Percentiles rank a stretch among this genome's conserved stretches.
phyloP scores from a whole-genome alignment of 768 basidiomycete genomes.

The Phaffia tasmanica region DNA sequence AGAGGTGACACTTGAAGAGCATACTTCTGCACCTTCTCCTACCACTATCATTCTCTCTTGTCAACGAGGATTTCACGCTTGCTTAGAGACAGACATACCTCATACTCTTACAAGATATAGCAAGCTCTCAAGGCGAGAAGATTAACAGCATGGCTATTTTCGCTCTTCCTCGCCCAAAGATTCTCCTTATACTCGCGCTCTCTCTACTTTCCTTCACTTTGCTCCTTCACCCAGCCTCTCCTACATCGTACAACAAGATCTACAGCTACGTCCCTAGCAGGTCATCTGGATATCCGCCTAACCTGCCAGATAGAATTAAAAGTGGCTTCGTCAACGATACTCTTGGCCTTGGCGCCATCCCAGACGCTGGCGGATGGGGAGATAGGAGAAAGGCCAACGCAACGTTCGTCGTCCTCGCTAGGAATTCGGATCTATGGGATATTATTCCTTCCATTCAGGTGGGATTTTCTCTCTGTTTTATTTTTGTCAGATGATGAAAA shows the following conservation, averaged over 20 bases:
- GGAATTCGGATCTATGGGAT: conserved; percentile 25
- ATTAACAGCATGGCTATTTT: conserved; percentile 1
- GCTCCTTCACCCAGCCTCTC: conserved; percentile 12
- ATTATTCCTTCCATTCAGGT: conserved; percentile 14
- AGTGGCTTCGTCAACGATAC: conserved; percentile 1
- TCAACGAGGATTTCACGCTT: no score
- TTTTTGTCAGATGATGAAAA: not conserved
- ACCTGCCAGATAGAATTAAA: not conserved
- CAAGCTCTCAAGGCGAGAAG: no score
- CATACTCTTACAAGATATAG: no score
- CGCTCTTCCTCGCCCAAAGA: conserved; percentile 3
- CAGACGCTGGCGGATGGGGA: not conserved
- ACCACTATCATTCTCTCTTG: no score
- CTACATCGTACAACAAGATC: conserved; percentile 2
- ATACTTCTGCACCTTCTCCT: no score
- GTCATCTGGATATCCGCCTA: conserved; percentile 3
- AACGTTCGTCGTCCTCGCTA: conserved; percentile 20
- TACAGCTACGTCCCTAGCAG: no score
- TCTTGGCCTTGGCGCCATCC: no score
- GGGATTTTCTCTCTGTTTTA: not conserved
- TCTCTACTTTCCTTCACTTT: not conserved
- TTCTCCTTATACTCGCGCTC: not conserved
- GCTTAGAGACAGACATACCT: no score
- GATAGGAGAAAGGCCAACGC: conserved; percentile 17
- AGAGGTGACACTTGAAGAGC: no score